phyloP scores from a whole-genome alignment of 345 rosid species.

The Lumnitzera racemosa region DNA sequence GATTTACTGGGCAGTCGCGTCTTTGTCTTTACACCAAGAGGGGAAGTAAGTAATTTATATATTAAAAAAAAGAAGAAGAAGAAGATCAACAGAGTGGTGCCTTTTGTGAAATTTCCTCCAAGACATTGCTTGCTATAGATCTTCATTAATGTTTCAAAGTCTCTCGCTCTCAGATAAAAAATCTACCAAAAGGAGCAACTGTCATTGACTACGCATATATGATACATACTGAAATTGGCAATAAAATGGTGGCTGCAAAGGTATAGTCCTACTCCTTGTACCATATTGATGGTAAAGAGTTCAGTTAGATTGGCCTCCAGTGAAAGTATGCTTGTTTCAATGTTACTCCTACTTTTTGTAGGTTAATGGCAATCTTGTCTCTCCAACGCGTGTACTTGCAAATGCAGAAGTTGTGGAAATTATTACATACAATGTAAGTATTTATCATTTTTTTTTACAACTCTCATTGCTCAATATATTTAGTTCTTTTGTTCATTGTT shows the following conservation, averaged over 20 bases:
- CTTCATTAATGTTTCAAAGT: background rate
- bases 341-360: constrained; percentile 20
- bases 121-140: constrained; percentile 9
- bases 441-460: constrained; percentile 3
- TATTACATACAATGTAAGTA: constrained; percentile 80
- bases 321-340: background rate
- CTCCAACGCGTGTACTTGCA: constrained; percentile 72
- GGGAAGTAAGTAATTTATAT: constrained; percentile 45
- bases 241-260: constrained; percentile 98
- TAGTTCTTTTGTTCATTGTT: too few species aligned
- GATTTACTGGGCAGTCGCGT: constrained; percentile 94
- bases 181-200: constrained; percentile 91
- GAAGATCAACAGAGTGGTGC: too few species aligned
- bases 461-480: too few species aligned
- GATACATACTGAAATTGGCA: constrained; percentile 95
- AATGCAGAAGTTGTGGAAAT: constrained; percentile 99
- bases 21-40: constrained; percentile 87
- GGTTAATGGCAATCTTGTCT: constrained; percentile 96
- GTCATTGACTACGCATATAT: constrained; percentile 93
- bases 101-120: background rate
- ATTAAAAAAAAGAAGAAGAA: too few species aligned
- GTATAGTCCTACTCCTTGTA: constrained; percentile 23
- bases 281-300: background rate
- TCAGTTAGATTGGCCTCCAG: background rate
- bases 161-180: constrained; percentile 59